A percentile compares a stretch with the other conserved stretches of the same genome.
Evolutionary conservation across 1,284 basidiomycete species (phyloP).

Genomic region (Ganoderma lingzhi): DNA sequence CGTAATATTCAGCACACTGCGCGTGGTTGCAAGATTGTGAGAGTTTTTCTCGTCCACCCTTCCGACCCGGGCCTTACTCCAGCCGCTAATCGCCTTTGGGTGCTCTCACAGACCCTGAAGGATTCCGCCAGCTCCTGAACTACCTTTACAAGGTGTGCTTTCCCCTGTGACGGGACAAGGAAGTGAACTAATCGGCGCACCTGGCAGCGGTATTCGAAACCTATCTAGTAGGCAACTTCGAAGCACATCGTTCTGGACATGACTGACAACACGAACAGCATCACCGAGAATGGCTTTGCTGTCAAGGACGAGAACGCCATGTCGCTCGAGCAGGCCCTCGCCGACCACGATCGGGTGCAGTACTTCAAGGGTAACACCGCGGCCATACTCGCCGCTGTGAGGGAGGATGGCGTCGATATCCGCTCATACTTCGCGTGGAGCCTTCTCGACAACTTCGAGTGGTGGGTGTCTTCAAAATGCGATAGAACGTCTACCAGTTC

Average conservation of each 20-base stretch:
- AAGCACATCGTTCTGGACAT: neutral
- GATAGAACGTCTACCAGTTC: neutral
- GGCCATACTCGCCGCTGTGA: conserved; percentile 65
- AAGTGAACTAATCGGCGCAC: conserved; percentile 5
- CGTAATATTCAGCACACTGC: conserved; percentile 55
- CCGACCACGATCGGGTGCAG: conserved; percentile 71
- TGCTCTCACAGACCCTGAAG: conserved; percentile 56
- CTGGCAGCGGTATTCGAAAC: conserved; percentile 64
- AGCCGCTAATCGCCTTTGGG: conserved; percentile 18
- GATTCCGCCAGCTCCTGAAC: conserved; percentile 71
- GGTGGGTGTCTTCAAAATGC: conserved; percentile 44
- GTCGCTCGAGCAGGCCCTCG: conserved; percentile 60
- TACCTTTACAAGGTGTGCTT: conserved; percentile 70
- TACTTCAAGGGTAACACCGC: conserved; percentile 74
- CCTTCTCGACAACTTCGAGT: conserved; percentile 81
- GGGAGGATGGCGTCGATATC: conserved; percentile 72
- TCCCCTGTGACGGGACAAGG: neutral
- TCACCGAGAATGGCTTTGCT: conserved; percentile 80
- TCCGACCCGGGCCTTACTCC: neutral
- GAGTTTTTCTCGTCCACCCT: conserved; percentile 35
- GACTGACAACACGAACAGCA: conserved; percentile 43
- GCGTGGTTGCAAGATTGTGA: conserved; percentile 71
- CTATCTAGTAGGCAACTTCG: conserved; percentile 61
- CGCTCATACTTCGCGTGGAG: conserved; percentile 80
- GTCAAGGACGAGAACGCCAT: conserved; percentile 70